Base-by-base conservation (phyloP, 352 stramenopile species). In the Synura sp. region DNA sequence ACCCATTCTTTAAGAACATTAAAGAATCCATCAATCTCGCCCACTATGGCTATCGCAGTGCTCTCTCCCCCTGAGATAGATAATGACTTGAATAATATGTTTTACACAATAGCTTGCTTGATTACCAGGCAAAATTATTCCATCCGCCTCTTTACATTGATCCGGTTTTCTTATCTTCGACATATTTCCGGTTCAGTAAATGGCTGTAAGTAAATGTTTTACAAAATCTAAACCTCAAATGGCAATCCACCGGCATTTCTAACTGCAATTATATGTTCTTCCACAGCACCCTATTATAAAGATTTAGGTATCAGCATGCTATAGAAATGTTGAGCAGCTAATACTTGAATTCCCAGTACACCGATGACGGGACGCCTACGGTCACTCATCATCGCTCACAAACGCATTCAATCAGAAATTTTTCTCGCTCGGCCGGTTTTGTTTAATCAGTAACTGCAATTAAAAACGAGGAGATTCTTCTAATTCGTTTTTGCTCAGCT, bases 1-100 rank as follows among this genome's bases (percentile, higher is more conserved):
- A 74, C 25, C 5, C 5, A 74, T 33, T 15, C 12, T 41, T 38
- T 38, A 22, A 74, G 1, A 1, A 9, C 1, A 27, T 27, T 4
- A 74, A 74, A 74, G 2, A 74, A 49, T 3, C 25, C 5, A 42
- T 7, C 4, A 29, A 2, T 0, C 35, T 74, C 59, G 1, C 5
- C 59, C 7, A 74, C 25, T 42, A 38, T 74, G 0, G 59, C 59
- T 32, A 74, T 74, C 0, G 59, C 32, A 22, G 59, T 74, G 32
- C 59, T 74, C 42, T 74, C 59, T 4, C 55, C 19, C 53, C 53
- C 7, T 22, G n/a, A 27, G 12, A 67, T 7, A 32, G 27, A 22
- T 9, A 14, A 25, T 25, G 19, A 32, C 12, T 7, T 12, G 15
- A 27, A 33, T 33, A 32, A 22, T 27, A 67, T 32, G 27, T 14